Evolutionary conservation across 129 eudicot genomes (phyloP), one percentile per base, ranked within the genome.

Genomic region (Flaveria trinervia): DNA sequence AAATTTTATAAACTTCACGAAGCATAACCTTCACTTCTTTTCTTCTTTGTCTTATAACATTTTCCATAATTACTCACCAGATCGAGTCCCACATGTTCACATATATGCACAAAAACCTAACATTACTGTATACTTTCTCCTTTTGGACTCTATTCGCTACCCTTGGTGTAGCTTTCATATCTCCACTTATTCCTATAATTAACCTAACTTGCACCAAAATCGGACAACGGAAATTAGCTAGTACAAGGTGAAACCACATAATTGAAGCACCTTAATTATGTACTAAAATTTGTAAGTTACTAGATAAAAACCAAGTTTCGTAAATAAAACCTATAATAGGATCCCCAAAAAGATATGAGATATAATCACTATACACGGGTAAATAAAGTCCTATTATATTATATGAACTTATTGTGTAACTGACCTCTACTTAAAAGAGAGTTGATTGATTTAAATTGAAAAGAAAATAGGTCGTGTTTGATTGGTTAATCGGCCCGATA

Each of bases 41-140:
- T 39, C 39, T 54, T 14, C 7, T 56, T 72, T 54, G n/a, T 73
- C 3, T 72, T 13, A 0, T 26, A 61, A 26, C 43, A 49, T 71
- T 73, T 73, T 25, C 51, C 68, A 15, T 18, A 72, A 72, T 11
- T 55, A 14, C 52, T 73, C 18, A 55, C 33, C 12, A 55, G 51
- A 20, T 20, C 22, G 22, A 73, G 68, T 36, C 68, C 77, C 77
- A 72, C 77, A 73, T 36, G 51, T 36, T 61, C 28, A 56, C 39
- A 25, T 17, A 55, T 72, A 17, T 72, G 77, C 77, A 73, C 18
- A 73, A 1, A 39, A 56, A 73, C 77, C 77, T 73, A 73, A 73
- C 77, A 73, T 56, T 30, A 55, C 76, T 71, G 12, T 51, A 1
- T 57, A 5, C 41, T 52, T 52, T 52, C 67, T n/a, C 66, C 14